These are phyloP conservation scores for Lasiodiplodia sp. DNA, from an alignment of 2,329 filamentous ascomycete species.

Conservation along the genomic window DNA sequence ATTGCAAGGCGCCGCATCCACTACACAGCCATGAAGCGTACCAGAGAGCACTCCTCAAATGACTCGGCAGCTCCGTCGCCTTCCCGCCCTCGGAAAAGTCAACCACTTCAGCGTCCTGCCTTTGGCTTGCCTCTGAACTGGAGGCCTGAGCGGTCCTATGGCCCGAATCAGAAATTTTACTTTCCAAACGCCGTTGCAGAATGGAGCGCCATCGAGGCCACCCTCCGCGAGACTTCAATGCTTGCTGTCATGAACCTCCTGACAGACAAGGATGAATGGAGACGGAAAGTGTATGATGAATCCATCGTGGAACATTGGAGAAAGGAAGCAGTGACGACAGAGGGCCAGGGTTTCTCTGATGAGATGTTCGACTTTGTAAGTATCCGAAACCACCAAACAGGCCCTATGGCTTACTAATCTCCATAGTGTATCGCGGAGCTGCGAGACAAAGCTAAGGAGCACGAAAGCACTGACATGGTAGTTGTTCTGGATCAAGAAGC, in stretches of 20 bases:
- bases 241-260: constrained; percentile 49
- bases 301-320: constrained; percentile 43
- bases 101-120: not conserved
- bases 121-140: not conserved
- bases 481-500: constrained; percentile 53
- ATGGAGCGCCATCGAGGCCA: constrained; percentile 30
- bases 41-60: not conserved
- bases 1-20: not conserved
- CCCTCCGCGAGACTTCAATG: constrained; percentile 50
- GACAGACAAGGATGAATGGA: constrained; percentile 52
- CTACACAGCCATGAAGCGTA: not conserved
- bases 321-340: constrained; percentile 34
- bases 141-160: not conserved
- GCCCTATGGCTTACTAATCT: not conserved
- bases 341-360: constrained; percentile 30
- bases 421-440: constrained; percentile 53
- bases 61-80: not conserved
- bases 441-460: constrained; percentile 56
- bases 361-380: constrained; percentile 32
- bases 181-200: not conserved
- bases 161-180: not conserved
- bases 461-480: constrained; percentile 49
- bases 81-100: not conserved
- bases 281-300: constrained; percentile 49
- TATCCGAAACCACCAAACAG: not conserved